These are phyloP conservation scores for Fusarium mexicanum DNA, from an alignment of 2,329 filamentous ascomycete species.

Conservation along the genomic window DNA sequence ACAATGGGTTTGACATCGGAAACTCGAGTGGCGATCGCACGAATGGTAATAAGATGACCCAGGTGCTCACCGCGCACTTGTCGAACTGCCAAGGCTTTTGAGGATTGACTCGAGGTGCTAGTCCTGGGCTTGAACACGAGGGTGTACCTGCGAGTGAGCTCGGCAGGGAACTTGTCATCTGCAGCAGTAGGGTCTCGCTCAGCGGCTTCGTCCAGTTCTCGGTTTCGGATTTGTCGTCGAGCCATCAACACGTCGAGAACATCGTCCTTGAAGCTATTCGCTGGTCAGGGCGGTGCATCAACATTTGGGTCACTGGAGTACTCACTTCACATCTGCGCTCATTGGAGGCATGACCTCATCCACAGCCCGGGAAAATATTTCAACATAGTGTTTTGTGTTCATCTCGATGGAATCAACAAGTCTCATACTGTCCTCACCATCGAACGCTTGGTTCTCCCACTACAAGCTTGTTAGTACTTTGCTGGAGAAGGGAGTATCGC, in stretches of 20 bases:
- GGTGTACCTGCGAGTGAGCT: conserved; percentile 92
- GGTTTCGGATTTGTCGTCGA: conserved; percentile 86
- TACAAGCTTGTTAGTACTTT: conserved; percentile 49
- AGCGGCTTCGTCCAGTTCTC: conserved; percentile 73
- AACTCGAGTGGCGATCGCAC: conserved; percentile 93
- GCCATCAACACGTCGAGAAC: conserved; percentile 97
- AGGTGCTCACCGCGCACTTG: conserved; percentile 93
- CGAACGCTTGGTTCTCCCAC: conserved; percentile 75
- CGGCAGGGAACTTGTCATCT: conserved; percentile 86
- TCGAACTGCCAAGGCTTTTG: conserved; percentile 83
- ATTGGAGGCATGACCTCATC: conserved; percentile 87
- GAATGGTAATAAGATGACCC: conserved; percentile 90
- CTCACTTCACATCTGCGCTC: conserved; percentile 78
- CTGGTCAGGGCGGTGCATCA: conserved; percentile 1
- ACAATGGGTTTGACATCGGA: conserved; percentile 98
- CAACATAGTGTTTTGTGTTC: conserved; percentile 96
- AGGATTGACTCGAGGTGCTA: conserved; percentile 70
- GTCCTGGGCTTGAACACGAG: conserved; percentile 94
- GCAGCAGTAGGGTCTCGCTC: conserved; percentile 73
- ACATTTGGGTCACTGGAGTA: neutral
- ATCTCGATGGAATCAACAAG: conserved; percentile 86
- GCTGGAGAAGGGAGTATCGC: too few species aligned
- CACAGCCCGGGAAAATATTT: conserved; percentile 87
- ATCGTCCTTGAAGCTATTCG: conserved; percentile 88
- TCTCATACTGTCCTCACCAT: conserved; percentile 69